phyloP scores from a whole-genome alignment of 805 yeast genomes.

The Metschnikowia rubicola region DNA sequence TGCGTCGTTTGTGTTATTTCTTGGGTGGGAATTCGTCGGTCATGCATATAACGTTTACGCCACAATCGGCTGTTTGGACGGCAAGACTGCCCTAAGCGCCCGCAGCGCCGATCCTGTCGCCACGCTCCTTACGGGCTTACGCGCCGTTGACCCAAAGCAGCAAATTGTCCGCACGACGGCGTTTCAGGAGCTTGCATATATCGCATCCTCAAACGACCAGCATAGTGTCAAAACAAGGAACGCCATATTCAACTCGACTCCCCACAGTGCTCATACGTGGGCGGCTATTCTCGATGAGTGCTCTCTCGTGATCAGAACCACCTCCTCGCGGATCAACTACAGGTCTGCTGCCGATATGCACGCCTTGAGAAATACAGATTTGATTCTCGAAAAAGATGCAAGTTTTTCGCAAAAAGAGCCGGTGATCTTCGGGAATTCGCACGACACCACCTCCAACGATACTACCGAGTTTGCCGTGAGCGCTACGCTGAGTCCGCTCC shows the following conservation, averaged over 20 bases:
- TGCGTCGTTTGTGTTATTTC: constrained; percentile 33
- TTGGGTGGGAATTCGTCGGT: constrained; percentile 54
- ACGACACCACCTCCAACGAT: constrained; percentile 8
- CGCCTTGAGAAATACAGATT: constrained; percentile 22
- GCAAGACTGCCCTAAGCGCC: constrained; percentile 57
- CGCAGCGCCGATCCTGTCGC: constrained; percentile 59
- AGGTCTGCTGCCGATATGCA: constrained; percentile 29
- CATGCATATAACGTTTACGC: constrained; percentile 62
- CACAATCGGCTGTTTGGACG: constrained; percentile 68
- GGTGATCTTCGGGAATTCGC: constrained; percentile 38
- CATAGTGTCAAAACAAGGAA: constrained; percentile 44
- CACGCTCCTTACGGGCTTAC: constrained; percentile 62
- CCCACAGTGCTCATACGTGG: constrained; percentile 49
- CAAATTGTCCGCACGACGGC: constrained; percentile 53
- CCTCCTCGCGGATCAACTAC: constrained; percentile 41
- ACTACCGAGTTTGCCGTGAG: constrained; percentile 13
- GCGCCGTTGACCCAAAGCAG: constrained; percentile 40
- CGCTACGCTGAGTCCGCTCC: constrained; percentile 14
- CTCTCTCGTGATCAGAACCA: constrained; percentile 48
- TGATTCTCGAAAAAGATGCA: constrained; percentile 8
- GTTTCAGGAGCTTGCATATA: constrained; percentile 69
- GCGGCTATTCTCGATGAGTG: constrained; percentile 58
- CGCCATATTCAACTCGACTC: constrained; percentile 50
- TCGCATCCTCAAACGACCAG: constrained; percentile 45
- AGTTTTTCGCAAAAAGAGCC: background rate